phyloP scores from a whole-genome alignment of 1,284 basidiomycete species.

The Ceratobasidium sp. region DNA sequence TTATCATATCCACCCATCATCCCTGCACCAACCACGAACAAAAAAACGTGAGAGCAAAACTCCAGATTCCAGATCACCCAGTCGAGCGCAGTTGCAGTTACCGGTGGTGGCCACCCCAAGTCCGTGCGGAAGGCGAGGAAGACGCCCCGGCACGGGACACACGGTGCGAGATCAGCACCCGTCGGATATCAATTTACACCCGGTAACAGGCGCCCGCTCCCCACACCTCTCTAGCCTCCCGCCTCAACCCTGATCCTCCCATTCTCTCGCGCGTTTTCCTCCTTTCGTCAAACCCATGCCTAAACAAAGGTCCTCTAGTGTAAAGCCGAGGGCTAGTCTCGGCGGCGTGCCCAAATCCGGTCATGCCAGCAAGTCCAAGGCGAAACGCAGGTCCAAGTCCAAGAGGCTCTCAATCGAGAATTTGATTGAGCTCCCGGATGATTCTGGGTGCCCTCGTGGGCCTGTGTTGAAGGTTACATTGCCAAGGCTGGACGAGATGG shows the following conservation, averaged over 20 bases:
- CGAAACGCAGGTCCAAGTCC: slow-evolving; percentile 4
- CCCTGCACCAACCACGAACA: no score
- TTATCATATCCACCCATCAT: no score
- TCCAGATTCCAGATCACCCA: no score
- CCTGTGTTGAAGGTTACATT: slow-evolving; percentile 10
- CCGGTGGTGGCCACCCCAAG: no score
- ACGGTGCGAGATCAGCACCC: no score
- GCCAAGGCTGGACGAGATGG: slow-evolving; percentile 14
- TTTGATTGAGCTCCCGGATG: slow-evolving; percentile 2
- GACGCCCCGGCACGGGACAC: no score
- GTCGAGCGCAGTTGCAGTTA: no score
- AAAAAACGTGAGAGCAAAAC: no score
- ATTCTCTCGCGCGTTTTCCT: background rate
- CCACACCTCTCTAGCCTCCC: background rate
- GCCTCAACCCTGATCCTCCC: background rate
- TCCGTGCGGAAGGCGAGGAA: no score
- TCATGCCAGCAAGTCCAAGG: background rate
- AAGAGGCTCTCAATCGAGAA: slow-evolving; percentile 8
- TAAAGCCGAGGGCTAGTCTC: background rate
- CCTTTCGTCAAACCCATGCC: background rate
- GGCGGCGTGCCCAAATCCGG: background rate
- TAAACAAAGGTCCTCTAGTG: background rate
- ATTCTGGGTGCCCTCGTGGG: slow-evolving; percentile 15
- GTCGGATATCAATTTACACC: slow-evolving; percentile 10
- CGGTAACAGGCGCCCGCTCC: background rate